A percentile compares a stretch with the other conserved stretches of the same genome.
phyloP scores from a whole-genome alignment of 106 monocot genomes.

The Cymbidium sinense region DNA sequence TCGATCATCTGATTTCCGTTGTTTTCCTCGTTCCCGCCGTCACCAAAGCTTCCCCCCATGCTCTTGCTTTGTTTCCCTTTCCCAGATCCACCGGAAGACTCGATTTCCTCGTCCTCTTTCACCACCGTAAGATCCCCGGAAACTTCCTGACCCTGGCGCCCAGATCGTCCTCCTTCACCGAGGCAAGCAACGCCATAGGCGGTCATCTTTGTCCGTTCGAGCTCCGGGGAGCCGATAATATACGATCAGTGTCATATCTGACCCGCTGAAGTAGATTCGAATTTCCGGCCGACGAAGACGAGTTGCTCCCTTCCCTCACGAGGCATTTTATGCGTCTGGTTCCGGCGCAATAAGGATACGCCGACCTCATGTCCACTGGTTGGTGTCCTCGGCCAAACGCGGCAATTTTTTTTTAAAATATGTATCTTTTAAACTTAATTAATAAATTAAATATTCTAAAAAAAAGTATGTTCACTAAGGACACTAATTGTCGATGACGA shows the following conservation, averaged over 20 bases:
- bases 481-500: too few relatives aligned
- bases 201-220: background rate
- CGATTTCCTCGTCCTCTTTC: slow-evolving; percentile 3
- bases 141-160: slow-evolving; percentile 14
- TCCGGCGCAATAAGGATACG: background rate
- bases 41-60: background rate
- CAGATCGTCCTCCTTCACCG: slow-evolving; percentile 6
- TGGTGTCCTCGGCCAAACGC: background rate
- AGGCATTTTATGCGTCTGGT: background rate
- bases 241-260: slow-evolving; percentile 12
- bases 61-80: background rate
- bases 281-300: background rate
- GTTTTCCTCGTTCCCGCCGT: background rate
- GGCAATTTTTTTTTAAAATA: too few relatives aligned
- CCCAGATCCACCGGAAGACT: slow-evolving; percentile 7
- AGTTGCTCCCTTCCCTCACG: background rate
- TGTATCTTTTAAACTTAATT: too few relatives aligned
- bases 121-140: too few relatives aligned
- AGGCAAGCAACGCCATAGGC: background rate
- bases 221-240: background rate
- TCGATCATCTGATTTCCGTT: slow-evolving; percentile 7
- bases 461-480: too few relatives aligned
- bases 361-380: background rate
- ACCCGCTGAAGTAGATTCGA: background rate
- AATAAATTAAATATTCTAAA: too few relatives aligned